Conservation (phyloP, 306 rosid genomes). For the Clitoria ternatea region DNA sequence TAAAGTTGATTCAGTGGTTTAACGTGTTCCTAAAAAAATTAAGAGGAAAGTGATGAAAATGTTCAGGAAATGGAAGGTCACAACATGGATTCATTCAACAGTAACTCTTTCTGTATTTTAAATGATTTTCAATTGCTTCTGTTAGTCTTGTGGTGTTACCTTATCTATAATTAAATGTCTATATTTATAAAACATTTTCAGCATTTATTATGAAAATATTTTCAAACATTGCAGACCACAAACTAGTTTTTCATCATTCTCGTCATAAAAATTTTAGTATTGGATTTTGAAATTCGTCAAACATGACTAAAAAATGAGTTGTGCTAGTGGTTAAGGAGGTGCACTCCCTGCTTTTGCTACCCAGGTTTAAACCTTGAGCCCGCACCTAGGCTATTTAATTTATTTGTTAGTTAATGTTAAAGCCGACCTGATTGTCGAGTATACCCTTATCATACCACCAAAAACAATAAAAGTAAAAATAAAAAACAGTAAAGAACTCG, state of each 20-base stretch:
- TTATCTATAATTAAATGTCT: neutral
- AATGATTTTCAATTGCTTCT: neutral
- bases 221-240: neutral
- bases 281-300: neutral
- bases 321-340: neutral
- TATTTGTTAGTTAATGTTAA: neutral
- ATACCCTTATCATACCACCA: neutral
- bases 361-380: neutral
- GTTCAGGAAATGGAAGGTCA: neutral
- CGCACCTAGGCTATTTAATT: neutral
- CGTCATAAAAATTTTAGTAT: neutral
- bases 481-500: neutral
- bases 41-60: neutral
- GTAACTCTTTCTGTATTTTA: neutral
- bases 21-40: neutral
- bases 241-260: neutral
- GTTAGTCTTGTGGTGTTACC: neutral
- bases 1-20: neutral
- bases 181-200: neutral
- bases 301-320: neutral
- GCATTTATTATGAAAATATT: neutral
- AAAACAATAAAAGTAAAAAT: neutral
- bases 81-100: neutral
- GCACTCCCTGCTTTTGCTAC: neutral
- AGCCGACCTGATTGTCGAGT: too few relatives aligned